Base-by-base conservation (phyloP, 2,329 filamentous ascomycete genomes). In the Pseudocercospora musae region DNA sequence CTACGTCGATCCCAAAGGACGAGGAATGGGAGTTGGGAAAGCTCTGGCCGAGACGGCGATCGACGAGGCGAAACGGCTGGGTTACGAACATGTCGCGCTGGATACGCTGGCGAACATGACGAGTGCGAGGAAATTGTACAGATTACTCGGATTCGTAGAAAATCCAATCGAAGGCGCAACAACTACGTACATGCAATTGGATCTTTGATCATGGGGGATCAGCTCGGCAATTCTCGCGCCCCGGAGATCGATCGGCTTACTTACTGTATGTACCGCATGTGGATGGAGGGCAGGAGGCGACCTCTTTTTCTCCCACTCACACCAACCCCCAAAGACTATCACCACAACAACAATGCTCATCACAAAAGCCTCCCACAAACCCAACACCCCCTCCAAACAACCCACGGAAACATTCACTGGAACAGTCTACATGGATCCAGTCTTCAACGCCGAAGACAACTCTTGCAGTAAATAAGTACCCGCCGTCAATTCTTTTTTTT, bases 31-130 rank as follows among this genome's bases (percentile, higher is more conserved):
- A 0, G 69, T 84, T 1, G 84, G 84, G 1, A 78, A 76, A 56
- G 74, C 75, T 2, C 73, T 87, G 18, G 77, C 84, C 4, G 72
- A 78, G 50, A 72, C 70, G 0, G 77, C 81, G 3, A 68, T 87
- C 4, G 70, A 71, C 4, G 73, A 75, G 33, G 85, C 84, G 21
- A 76, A 69, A 60, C 68, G 75, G 4, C 60, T 82, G 48, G 82
- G 81, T 0, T 87, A 87, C 69, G 65, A 68, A 9, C 79, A 81
- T 60, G 80, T 87, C 69, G 75, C 81, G 59, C 76, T 87, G 13
- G 85, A 87, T 74, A 87, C 84, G 15, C 68, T 87, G 60, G 73
- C 78, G 8, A 75, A 70, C 6, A 87, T 87, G 85, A 71, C 64
- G 11, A 74, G 76, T 10, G 84, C 85, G 20, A 77, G 78, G 62